Evolutionary conservation across 116 monocot species (phyloP), one percentile per base, ranked within the genome.

Genomic region (Posidonia oceanica): DNA sequence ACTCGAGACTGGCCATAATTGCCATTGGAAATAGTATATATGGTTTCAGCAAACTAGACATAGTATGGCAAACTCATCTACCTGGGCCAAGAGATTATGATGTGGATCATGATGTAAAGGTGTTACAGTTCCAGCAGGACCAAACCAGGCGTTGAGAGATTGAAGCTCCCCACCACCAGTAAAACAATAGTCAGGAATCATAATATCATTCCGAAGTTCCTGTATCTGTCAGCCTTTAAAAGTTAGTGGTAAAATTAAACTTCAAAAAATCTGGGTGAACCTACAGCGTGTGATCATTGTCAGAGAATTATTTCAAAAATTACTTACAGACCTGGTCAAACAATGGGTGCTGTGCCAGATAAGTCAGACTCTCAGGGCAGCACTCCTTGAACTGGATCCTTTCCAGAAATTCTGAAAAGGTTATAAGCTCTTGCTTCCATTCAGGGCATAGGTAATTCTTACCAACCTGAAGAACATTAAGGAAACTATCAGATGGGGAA

Each of bases 71-170:
- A 52, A 29, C 53, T 23, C 4, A 14, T 23, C 15, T 79, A 97
- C 98, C 98, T 99, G 98, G 76, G 98, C 90, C 70, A 99, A 84
- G 68, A 99, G 72, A 80, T 99, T 99, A 76, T 99, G 93, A 60
- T 93, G 98, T 23, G 98, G 98, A 75, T 99, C 98, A 81, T 99
- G 86, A 72, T 99, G 98, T 65, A 93, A 79, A 61, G 98, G 98
- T 52, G 98, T 99, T 61, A 99, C 90, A 56, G 98, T 99, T 51
- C 90, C 93, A 76, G 81, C 53, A 53, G 98, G 98, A 76, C 98
- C 98, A 84, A 99, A 99, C 98, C 98, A 99, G 55, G 98, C 98
- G 88, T 99, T 99, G 71, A 99, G 84, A 69, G 98, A 87, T 67
- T 81, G 83, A 40, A 99, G 84, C 57, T 88, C 86, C 37, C 93